Evolutionary conservation across 805 yeast genomes (phyloP).

Genomic region (Kurtzmaniella fragi): DNA sequence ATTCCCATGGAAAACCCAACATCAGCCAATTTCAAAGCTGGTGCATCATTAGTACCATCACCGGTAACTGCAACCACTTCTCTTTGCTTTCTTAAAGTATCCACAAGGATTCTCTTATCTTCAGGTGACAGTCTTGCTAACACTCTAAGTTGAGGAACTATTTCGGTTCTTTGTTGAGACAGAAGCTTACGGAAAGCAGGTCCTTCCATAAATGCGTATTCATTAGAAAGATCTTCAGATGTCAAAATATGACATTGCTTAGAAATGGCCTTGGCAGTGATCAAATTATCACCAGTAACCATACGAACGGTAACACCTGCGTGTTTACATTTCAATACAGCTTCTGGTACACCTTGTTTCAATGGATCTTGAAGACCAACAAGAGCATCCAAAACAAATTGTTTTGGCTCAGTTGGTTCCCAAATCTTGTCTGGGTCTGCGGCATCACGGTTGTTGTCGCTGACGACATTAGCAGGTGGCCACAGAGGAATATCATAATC

Average conservation of each 20-base stretch:
- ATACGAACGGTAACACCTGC: slow-evolving; percentile 96
- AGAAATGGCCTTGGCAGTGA: slow-evolving; percentile 91
- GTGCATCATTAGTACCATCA: slow-evolving; percentile 99
- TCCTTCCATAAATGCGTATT: slow-evolving; percentile 81
- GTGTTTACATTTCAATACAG: slow-evolving; percentile 75
- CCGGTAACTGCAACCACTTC: slow-evolving; percentile 99
- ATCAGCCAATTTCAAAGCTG: slow-evolving; percentile 93
- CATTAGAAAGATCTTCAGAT: slow-evolving; percentile 46
- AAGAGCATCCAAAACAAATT: slow-evolving; percentile 58
- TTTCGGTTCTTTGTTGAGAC: slow-evolving; percentile 46
- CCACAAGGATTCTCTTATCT: slow-evolving; percentile 85
- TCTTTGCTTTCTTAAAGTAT: slow-evolving; percentile 68
- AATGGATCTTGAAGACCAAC: slow-evolving; percentile 96
- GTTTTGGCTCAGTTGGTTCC: slow-evolving; percentile 16
- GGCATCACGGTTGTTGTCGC: slow-evolving; percentile 9
- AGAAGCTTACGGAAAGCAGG: slow-evolving; percentile 74
- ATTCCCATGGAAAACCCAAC: slow-evolving; percentile 99
- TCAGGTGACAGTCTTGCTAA: slow-evolving; percentile 95
- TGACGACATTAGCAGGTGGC: slow-evolving; percentile 53
- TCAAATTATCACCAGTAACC: slow-evolving; percentile 96
- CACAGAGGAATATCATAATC: slow-evolving; percentile 54
- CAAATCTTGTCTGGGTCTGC: slow-evolving; percentile 23
- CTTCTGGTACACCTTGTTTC: slow-evolving; percentile 83
- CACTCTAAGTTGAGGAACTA: slow-evolving; percentile 76
- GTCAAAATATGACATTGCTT: slow-evolving; percentile 73